Conservation (phyloP, 768 basidiomycete species). For the Lenzites betulinus region DNA sequence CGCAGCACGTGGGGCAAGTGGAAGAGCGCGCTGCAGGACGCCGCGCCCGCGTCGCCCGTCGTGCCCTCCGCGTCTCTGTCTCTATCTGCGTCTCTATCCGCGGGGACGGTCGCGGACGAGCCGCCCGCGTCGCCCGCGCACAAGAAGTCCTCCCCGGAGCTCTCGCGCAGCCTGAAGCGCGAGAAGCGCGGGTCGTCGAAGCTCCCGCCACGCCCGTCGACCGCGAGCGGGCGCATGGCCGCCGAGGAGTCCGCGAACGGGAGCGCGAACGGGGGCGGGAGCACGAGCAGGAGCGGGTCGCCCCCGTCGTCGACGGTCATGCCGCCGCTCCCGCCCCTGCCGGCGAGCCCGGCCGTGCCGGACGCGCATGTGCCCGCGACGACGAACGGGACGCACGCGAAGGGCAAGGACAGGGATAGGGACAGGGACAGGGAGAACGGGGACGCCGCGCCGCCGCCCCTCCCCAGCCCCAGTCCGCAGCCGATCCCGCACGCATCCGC, state of each 20-base stretch:
- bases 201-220: constrained; percentile 39
- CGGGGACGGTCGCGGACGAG: constrained; percentile 15
- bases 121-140: constrained; percentile 8
- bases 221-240: constrained; percentile 36
- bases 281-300: neutral
- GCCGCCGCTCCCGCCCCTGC: constrained; percentile 26
- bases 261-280: no score
- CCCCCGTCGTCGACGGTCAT: constrained; percentile 10
- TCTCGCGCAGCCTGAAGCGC: constrained; percentile 14
- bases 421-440: constrained; percentile 2
- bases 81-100: constrained; percentile 10
- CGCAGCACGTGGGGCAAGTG: constrained; percentile 55
- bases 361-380: constrained; percentile 2
- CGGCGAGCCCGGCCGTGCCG: constrained; percentile 20
- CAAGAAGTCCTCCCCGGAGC: constrained; percentile 28
- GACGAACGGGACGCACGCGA: neutral
- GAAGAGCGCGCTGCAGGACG: constrained; percentile 42
- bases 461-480: neutral
- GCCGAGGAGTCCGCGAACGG: constrained; percentile 7
- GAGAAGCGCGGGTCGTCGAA: constrained; percentile 16
- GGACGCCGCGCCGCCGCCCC: neutral
- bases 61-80: constrained; percentile 1
- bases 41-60: neutral
- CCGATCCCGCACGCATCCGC: neutral
- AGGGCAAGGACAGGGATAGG: neutral